Evolutionary conservation across 768 basidiomycete species (phyloP).

Genomic region (Candolleomyces efflorescens): DNA sequence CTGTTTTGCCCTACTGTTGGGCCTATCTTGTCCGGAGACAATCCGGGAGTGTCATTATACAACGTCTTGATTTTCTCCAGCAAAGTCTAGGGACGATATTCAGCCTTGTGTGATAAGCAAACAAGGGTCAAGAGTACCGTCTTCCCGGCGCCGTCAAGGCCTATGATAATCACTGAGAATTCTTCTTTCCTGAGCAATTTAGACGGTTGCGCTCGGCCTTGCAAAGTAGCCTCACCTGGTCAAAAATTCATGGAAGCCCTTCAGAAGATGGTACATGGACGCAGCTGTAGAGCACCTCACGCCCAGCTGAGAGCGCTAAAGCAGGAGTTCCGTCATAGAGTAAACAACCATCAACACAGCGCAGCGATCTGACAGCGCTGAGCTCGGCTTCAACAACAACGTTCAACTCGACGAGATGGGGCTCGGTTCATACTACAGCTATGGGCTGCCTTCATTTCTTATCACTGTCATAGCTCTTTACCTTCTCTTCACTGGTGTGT

Average conservation of each 20-base stretch:
- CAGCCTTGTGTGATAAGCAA: background rate
- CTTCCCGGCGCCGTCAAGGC: constrained; percentile 90
- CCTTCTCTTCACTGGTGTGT: constrained; percentile 82
- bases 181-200: constrained; percentile 63
- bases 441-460: constrained; percentile 67
- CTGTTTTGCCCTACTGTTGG: constrained; percentile 99
- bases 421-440: constrained; percentile 54
- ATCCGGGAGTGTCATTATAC: constrained; percentile 81
- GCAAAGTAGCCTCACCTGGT: constrained; percentile 52
- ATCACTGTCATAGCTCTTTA: constrained; percentile 72
- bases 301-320: background rate
- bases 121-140: constrained; percentile 46
- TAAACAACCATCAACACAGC: background rate
- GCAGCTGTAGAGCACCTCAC: background rate
- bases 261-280: constrained; percentile 92
- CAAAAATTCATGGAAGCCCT: constrained; percentile 85
- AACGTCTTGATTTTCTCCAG: constrained; percentile 93
- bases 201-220: background rate
- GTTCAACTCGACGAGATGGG: constrained; percentile 30
- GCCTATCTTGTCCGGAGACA: constrained; percentile 90
- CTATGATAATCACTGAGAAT: constrained; percentile 93
- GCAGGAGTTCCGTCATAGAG: background rate
- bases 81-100: constrained; percentile 53
- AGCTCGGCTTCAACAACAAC: background rate
- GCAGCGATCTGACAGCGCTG: background rate